phyloP scores from a whole-genome alignment of 2,329 filamentous ascomycete species.

The Hymenoscyphus scutula region DNA sequence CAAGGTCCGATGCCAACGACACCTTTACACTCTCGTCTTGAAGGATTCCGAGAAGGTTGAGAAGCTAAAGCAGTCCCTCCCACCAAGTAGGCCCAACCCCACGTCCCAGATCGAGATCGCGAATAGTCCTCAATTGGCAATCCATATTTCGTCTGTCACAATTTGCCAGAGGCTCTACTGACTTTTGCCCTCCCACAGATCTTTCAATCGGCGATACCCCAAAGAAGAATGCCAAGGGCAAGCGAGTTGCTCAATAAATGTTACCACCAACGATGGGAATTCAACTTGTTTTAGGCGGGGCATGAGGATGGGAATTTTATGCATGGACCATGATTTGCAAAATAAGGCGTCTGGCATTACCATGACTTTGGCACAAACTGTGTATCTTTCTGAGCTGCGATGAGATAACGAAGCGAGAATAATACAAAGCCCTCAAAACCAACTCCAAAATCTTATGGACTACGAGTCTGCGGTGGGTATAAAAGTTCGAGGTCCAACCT shows the following conservation, averaged over 20 bases:
- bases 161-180: conserved; percentile 5
- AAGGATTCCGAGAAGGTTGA: conserved; percentile 99
- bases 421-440: conserved; percentile 6
- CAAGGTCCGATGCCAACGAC: conserved; percentile 98
- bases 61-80: conserved; percentile 99
- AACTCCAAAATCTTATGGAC: background rate
- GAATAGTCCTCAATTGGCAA: background rate
- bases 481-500: no score
- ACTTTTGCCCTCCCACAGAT: conserved; percentile 39
- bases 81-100: conserved; percentile 72
- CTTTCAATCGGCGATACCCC: conserved; percentile 59
- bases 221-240: conserved; percentile 55
- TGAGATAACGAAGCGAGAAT: conserved; percentile 5
- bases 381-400: background rate
- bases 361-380: background rate
- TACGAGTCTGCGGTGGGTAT: no score
- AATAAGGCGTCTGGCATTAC: conserved; percentile 5
- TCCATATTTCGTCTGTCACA: background rate
- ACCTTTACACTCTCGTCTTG: conserved; percentile 97
- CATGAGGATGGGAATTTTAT: background rate
- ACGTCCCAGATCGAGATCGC: background rate
- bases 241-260: conserved; percentile 34
- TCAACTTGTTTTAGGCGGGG: background rate
- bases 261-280: background rate
- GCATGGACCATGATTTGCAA: conserved; percentile 6